phyloP scores from a whole-genome alignment of 2,329 filamentous ascomycete species.

The Apiospora hydei region DNA sequence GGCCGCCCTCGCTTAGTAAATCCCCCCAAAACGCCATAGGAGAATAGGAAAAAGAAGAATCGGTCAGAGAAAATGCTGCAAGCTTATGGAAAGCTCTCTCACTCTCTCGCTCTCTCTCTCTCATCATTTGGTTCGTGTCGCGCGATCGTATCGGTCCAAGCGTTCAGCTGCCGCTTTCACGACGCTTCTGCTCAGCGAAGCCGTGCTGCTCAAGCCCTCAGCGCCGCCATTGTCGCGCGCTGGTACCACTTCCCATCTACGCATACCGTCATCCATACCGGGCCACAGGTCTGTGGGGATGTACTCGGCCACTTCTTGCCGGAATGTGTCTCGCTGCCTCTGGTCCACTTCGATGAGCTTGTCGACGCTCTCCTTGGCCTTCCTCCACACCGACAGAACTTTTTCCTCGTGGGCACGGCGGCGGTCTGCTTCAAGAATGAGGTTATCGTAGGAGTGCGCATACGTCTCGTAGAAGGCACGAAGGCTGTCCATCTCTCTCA shows the following conservation, averaged over 20 bases:
- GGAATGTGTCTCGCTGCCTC: conserved; percentile 77
- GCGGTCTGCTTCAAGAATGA: conserved; percentile 84
- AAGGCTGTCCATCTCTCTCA: conserved; percentile 80
- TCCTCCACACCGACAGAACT: conserved; percentile 76
- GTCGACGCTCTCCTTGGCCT: conserved; percentile 79
- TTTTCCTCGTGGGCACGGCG: conserved; percentile 76
- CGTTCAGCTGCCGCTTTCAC: conserved; percentile 39
- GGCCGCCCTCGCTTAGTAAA: conserved; percentile 1
- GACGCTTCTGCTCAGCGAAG: conserved; percentile 40
- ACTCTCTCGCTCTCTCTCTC: neutral
- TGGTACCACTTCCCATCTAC: conserved; percentile 57
- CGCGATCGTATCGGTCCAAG: conserved; percentile 26
- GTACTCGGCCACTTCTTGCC: conserved; percentile 83
- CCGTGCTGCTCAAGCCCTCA: conserved; percentile 34
- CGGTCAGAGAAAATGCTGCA: neutral
- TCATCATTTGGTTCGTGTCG: conserved; percentile 2
- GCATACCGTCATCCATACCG: conserved; percentile 69
- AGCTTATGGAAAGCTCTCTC: neutral
- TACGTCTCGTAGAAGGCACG: conserved; percentile 89
- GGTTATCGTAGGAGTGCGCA: conserved; percentile 79
- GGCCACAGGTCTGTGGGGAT: conserved; percentile 90
- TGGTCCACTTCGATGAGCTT: conserved; percentile 77
- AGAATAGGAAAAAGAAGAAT: neutral
- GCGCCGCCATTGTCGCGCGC: conserved; percentile 41
- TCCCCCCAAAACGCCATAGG: conserved; percentile 2